Evolutionary conservation across 2,329 filamentous ascomycete species (phyloP), one percentile per base, ranked within the genome.

Genomic region (Pseudocercospora pini-densiflorae): DNA sequence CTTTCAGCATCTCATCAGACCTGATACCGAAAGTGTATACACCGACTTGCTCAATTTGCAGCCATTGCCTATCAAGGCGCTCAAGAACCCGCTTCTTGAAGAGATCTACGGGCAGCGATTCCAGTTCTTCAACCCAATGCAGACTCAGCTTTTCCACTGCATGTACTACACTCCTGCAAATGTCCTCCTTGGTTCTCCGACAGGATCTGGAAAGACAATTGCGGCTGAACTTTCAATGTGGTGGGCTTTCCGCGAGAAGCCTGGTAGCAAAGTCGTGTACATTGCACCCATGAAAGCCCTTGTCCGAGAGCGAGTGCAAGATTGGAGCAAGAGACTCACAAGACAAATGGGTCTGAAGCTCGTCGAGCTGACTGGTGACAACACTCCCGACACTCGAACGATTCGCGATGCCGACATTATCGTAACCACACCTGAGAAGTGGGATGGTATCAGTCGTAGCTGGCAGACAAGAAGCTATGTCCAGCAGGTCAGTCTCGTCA

Each of bases 221-320:
- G 95, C 96, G 19, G 93, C 92, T 58, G 95, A 99, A 77, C 82
- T 99, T 68, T 94, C 96, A 27, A 98, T 99, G 94, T 99, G 96
- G 96, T 97, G 94, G 93, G 94, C 95, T 2, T 98, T 99, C 81
- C 89, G 94, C 14, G 94, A 97, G 77, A 90, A 91, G 59, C 95
- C 95, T 1, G 93, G 94, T 3, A 97, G 93, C 3, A 99, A 99
- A 81, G 94, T 99, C 1, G 95, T 99, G 12, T 99, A 99, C 78
- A 98, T 99, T 76, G 95, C 95, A 1, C 96, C 96, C 0, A 99
- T 99, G 96, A 99, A 99, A 80, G 96, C 96, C 0, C 88, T 99
- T 33, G 95, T 99, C 21, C 92, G 95, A 2, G 95, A 99, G 79
- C 89, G 95, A 80, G 94, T 99, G 27, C 92, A 97, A 75, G 96